Conservation (phyloP, 768 basidiomycete genomes). For the Boletellus emodensis region DNA sequence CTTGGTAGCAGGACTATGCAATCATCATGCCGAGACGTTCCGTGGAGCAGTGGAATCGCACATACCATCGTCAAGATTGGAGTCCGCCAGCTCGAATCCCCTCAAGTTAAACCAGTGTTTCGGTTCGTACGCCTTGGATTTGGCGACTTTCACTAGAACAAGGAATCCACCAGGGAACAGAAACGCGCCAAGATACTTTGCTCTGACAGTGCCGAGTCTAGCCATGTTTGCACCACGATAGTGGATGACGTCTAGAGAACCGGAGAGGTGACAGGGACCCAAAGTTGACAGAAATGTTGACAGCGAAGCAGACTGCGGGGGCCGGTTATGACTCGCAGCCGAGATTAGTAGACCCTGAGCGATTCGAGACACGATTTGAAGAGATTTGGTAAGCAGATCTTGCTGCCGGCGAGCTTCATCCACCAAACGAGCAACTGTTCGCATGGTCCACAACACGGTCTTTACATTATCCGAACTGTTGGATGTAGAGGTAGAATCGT, state of each 20-base stretch:
- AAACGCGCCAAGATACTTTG: conserved; percentile 89
- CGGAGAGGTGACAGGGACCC: conserved; percentile 74
- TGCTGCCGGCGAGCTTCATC: conserved; percentile 74
- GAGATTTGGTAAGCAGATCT: conserved; percentile 61
- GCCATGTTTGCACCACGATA: conserved; percentile 45
- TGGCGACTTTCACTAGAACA: conserved; percentile 80
- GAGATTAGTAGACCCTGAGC: conserved; percentile 33
- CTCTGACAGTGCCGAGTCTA: conserved; percentile 52
- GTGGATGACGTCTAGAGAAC: conserved; percentile 85
- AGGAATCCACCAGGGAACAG: conserved; percentile 84
- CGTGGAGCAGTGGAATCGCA: conserved; percentile 11
- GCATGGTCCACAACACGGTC: conserved; percentile 67
- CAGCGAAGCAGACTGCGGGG: conserved; percentile 39
- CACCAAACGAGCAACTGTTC: conserved; percentile 68
- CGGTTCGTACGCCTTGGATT: conserved; percentile 78
- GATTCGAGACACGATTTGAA: conserved; percentile 67
- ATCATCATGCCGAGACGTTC: conserved; percentile 4
- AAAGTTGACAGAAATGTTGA: conserved; percentile 67
- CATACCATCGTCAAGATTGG: conserved; percentile 72
- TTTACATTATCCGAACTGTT: conserved; percentile 17
- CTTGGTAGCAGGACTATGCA: conserved; percentile 70
- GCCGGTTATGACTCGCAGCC: conserved; percentile 25
- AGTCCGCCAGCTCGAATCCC: conserved; percentile 67
- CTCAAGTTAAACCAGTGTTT: conserved; percentile 83
- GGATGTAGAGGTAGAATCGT: neutral